Base-by-base conservation (phyloP, 768 basidiomycete species). In the Lactarius evosmus region DNA sequence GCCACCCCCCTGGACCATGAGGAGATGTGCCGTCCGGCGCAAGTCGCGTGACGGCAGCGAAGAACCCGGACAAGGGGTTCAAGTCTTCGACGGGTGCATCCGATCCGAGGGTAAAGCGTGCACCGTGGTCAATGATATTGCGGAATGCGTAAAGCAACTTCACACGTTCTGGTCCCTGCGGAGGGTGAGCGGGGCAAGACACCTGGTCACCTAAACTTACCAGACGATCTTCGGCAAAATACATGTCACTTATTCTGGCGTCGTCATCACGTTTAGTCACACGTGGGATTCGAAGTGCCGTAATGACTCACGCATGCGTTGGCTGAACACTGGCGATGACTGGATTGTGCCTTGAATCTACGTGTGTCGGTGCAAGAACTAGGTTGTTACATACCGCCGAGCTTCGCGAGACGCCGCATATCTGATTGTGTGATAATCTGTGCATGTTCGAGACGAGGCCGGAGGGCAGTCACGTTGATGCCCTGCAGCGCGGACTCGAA, bases 251-350 rank as follows among this genome's bases (percentile, higher is more conserved):
- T 66, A 82, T 87, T 58, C 88, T 89, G 69, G 61, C 4, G 6
- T 69, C 57, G 52, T 27, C n/a, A 50, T 61, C 56, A 50, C 66
- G 55, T 46, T 50, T 41, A 34, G 63, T 50, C 29, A 65, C 36
- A 9, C 30, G 27, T 49, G 25, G 32, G 46, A 63, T 54, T 19
- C 38, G 44, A 22, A 54, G 38, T 52, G 19, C 14, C 30, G 17
- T 44, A 19, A 29, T 54, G 33, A 82, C 89, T 71, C 71, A 93
- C 83, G 83, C 91, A 77, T 95, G 93, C 4, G 91, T 93, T 16
- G 94, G 93, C 73, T 96, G 94, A 12, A 95, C 80, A 70, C 91
- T 94, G 19, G 89, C 92, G 69, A 96, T 95, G 40, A 95, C 91
- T 94, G 68, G 6, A 58, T 14, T 32, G 30, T 12, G 34, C 9